Base-by-base conservation (phyloP, 1,139 yeast species). In the Suhomyces wounanorum region DNA sequence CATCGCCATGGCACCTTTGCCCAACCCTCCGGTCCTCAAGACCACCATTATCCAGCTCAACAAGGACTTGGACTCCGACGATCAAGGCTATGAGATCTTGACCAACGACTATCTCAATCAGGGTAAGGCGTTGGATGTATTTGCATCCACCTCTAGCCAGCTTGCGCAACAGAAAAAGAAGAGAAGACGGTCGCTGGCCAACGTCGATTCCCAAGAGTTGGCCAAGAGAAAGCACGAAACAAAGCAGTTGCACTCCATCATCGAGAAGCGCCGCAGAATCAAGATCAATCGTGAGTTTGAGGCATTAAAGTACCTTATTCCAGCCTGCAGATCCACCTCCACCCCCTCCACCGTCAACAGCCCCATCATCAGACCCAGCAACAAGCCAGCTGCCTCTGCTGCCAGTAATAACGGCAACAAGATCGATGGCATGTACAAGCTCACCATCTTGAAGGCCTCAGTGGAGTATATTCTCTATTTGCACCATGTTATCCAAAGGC, bases 251-350 rank as follows among this genome's bases (percentile, higher is more conserved):
- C 96, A 89, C 65, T 84, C 90, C 8, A 85, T 87, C 43, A 89
- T 89, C 55, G 96, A 89, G 64, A 86, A 89, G 60, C 81, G 90
- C 59, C 76, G 96, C 58, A 73, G 96, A 51, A 79, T 85, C 51
- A 87, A 87, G 64, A 87, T 89, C 72, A 89, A 89, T 66, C 75
- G 92, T 52, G 95, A 89, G 65, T 89, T 88, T 64, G 95, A 87
- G 62, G 91, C 94, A 1, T 75, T 89, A 54, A 87, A 89, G 62
- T 84, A 79, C 59, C 70, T 89, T 47, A 85, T 89, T 18, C 96
- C 96, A 1, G 92, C 95, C 11, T 89, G 96, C 65, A 71, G 87
- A 39, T 67, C 70, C 28, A 71, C 77, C 21, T 56, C 60, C 16
- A 9, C 58, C 54, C 38, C 46, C 52, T 26, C 48, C 58, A 16